Evolutionary conservation across 2,329 filamentous ascomycete species (phyloP).

Genomic region (Lasiodiplodia hormozganensis): DNA sequence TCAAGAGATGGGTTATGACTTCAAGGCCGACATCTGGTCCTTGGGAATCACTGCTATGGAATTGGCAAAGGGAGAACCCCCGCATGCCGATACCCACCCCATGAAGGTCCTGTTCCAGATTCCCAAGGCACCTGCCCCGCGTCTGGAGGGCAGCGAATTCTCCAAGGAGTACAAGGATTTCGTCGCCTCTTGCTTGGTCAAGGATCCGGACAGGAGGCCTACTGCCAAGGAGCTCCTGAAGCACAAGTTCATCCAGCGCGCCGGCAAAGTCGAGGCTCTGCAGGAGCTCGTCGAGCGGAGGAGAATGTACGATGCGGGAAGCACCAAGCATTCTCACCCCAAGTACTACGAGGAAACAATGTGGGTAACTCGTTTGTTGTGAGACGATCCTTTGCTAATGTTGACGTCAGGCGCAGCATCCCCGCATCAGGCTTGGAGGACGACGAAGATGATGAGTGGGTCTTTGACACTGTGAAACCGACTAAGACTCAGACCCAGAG

Average conservation of each 20-base stretch:
- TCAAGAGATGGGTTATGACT: constrained; percentile 96
- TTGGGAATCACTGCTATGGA: constrained; percentile 94
- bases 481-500: constrained; percentile 58
- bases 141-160: constrained; percentile 79
- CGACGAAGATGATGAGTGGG: constrained; percentile 82
- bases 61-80: constrained; percentile 88
- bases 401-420: constrained; percentile 64
- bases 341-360: constrained; percentile 96
- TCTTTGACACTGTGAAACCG: constrained; percentile 90
- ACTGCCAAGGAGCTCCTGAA: constrained; percentile 86
- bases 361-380: constrained; percentile 47
- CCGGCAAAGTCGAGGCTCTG: constrained; percentile 85
- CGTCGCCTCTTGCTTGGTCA: constrained; percentile 85
- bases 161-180: constrained; percentile 95
- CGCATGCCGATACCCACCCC: constrained; percentile 93
- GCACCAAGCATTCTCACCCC: constrained; percentile 68
- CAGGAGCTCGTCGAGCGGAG: constrained; percentile 86
- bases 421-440: constrained; percentile 48
- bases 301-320: constrained; percentile 80
- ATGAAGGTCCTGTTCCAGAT: constrained; percentile 99
- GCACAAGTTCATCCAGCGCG: constrained; percentile 85
- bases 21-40: constrained; percentile 98
- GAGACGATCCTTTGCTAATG: neutral
- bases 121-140: constrained; percentile 85
- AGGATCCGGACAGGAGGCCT: constrained; percentile 84